These are phyloP conservation scores for Ophiostoma piceae DNA, from an alignment of 2,329 filamentous ascomycete species.

Conservation along the genomic window DNA sequence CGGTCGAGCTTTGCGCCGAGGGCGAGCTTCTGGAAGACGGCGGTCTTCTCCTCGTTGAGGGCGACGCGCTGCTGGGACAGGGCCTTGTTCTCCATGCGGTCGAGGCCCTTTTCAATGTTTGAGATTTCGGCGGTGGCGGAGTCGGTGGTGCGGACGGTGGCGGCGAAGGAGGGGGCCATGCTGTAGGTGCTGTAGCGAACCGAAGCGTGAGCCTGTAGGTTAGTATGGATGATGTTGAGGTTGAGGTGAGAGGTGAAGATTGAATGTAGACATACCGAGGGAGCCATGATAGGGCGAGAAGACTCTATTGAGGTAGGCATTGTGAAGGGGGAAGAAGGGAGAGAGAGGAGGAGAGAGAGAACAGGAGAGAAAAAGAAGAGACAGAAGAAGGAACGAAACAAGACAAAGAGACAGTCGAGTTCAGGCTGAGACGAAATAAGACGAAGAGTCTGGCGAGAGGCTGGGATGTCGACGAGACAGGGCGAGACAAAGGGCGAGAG, in stretches of 20 bases:
- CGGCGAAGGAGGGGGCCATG: conserved; percentile 56
- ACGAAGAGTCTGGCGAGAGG: neutral
- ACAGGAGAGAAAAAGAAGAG: neutral
- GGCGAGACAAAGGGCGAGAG: neutral
- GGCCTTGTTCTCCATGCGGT: conserved; percentile 85
- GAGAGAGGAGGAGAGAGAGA: neutral
- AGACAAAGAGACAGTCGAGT: neutral
- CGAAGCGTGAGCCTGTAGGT: conserved; percentile 46
- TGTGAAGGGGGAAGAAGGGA: conserved; percentile 15
- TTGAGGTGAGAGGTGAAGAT: neutral
- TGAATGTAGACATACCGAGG: conserved; percentile 46
- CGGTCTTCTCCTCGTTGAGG: conserved; percentile 72
- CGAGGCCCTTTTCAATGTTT: conserved; percentile 72
- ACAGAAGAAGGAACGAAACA: neutral
- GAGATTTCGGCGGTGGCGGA: conserved; percentile 53
- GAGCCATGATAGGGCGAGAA: conserved; percentile 57
- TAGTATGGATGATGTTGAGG: neutral
- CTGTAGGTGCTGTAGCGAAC: conserved; percentile 57
- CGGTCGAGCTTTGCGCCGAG: conserved; percentile 87
- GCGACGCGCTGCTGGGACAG: conserved; percentile 76
- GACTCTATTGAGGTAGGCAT: conserved; percentile 59
- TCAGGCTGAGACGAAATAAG: neutral
- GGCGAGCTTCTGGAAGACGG: conserved; percentile 78
- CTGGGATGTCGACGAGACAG: conserved; percentile 4
- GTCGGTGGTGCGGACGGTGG: conserved; percentile 49